Evolutionary conservation across 164 flowering plant genomes (phyloP).

Genomic region (Liriodendron chinense): DNA sequence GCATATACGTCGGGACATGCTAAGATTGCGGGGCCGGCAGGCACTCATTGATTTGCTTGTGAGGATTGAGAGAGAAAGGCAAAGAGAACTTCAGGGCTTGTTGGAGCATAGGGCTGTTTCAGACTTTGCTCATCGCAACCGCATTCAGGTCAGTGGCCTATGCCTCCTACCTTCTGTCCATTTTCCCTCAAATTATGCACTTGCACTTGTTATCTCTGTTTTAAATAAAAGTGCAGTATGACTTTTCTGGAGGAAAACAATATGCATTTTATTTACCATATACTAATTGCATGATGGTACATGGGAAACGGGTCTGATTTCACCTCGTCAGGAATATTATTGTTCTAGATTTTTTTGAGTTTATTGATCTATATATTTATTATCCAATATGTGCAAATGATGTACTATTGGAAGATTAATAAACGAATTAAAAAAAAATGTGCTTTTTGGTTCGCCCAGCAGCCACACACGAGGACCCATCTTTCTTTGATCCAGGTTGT

Average conservation of each 20-base stretch:
- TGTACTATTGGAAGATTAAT: too few relatives aligned
- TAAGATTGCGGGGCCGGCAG: constrained; percentile 81
- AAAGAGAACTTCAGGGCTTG: constrained; percentile 69
- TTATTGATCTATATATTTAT: neutral
- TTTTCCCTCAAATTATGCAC: neutral
- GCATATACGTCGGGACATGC: constrained; percentile 49
- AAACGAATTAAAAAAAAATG: neutral
- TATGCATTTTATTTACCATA: neutral
- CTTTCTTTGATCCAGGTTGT: neutral
- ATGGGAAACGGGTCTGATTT: neutral
- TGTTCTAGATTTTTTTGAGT: neutral
- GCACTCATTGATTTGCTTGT: constrained; percentile 76
- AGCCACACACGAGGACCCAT: too few relatives aligned
- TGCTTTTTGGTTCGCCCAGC: neutral
- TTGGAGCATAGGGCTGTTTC: constrained; percentile 69
- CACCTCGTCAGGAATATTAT: neutral
- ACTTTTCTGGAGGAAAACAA: neutral
- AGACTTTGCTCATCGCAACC: constrained; percentile 81
- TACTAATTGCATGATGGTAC: neutral
- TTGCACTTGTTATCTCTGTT: neutral
- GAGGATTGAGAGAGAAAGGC: constrained; percentile 73
- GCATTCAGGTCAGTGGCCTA: constrained; percentile 71
- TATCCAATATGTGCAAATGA: too few relatives aligned
- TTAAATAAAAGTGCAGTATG: neutral
- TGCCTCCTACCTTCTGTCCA: neutral